phyloP scores from a whole-genome alignment of 441 rosid genomes.

The Arabidopsis hybrid region DNA sequence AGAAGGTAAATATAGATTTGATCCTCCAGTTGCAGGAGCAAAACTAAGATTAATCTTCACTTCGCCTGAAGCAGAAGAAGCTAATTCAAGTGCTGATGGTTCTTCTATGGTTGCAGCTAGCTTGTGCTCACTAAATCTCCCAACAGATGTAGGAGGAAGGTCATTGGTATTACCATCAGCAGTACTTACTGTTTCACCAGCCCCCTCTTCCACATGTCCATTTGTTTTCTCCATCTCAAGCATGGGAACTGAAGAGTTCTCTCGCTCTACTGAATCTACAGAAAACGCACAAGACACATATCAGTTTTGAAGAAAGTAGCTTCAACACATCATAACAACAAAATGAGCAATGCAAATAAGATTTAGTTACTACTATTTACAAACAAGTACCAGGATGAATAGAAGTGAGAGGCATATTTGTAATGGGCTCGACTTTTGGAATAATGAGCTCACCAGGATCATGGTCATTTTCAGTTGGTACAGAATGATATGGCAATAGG shows the following conservation, averaged over 20 bases:
- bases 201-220: constrained; percentile 47
- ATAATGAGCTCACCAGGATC: constrained; percentile 43
- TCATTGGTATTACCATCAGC: constrained; percentile 42
- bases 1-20: constrained; percentile 64
- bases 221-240: constrained; percentile 42
- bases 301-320: constrained; percentile 21
- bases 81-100: constrained; percentile 65
- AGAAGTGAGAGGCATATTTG: constrained; percentile 51
- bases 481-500: constrained; percentile 32
- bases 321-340: constrained; percentile 20
- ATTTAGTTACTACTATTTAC: background rate
- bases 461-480: constrained; percentile 42
- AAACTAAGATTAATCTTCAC: constrained; percentile 83
- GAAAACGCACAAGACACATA: constrained; percentile 24
- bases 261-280: constrained; percentile 46
- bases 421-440: constrained; percentile 69
- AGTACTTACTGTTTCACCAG: constrained; percentile 44
- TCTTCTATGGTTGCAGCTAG: constrained; percentile 46
- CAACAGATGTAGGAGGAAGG: constrained; percentile 43
- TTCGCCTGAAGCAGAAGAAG: constrained; percentile 79
- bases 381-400: constrained; percentile 59
- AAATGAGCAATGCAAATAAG: constrained; percentile 21
- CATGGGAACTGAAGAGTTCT: constrained; percentile 41
- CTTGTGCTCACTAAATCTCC: constrained; percentile 41
- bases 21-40: constrained; percentile 60